Percentiles rank a stretch among this genome's conserved stretches.
Conservation (phyloP, 1,284 basidiomycete genomes). For the Trametes versicolor region DNA sequence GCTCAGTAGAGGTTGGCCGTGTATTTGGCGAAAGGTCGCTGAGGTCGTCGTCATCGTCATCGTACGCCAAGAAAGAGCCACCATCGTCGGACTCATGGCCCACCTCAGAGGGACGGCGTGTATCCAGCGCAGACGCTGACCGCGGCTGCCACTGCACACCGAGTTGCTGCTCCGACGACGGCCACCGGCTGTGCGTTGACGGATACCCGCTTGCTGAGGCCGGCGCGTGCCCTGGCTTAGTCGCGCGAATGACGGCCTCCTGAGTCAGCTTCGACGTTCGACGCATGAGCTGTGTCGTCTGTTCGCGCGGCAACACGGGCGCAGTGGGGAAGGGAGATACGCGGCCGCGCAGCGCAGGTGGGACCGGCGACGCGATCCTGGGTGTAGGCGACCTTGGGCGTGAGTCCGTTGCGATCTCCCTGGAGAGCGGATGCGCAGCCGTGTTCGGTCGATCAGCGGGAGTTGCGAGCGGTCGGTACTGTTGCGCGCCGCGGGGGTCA, state of each 20-base stretch:
- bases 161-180: conserved; percentile 29
- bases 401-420: conserved; percentile 24
- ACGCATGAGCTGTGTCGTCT: conserved; percentile 39
- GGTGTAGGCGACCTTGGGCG: conserved; percentile 29
- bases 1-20: conserved; percentile 26
- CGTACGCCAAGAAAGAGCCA: conserved; percentile 35
- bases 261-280: conserved; percentile 37
- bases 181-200: conserved; percentile 28
- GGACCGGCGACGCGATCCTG: conserved; percentile 41
- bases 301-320: conserved; percentile 45
- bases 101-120: conserved; percentile 21
- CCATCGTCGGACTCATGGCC: conserved; percentile 36
- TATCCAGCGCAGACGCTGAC: conserved; percentile 36
- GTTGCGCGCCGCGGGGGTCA: conserved; percentile 28
- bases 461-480: conserved; percentile 18
- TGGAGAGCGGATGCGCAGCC: conserved; percentile 29
- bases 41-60: conserved; percentile 30
- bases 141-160: conserved; percentile 39
- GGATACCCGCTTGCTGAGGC: conserved; percentile 26
- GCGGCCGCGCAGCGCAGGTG: conserved; percentile 54
- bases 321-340: conserved; percentile 60
- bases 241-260: conserved; percentile 26
- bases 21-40: conserved; percentile 30
- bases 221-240: conserved; percentile 12
- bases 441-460: conserved; percentile 21